Conservation (phyloP, 306 rosid genomes). For the Sphenostylis stenocarpa region DNA sequence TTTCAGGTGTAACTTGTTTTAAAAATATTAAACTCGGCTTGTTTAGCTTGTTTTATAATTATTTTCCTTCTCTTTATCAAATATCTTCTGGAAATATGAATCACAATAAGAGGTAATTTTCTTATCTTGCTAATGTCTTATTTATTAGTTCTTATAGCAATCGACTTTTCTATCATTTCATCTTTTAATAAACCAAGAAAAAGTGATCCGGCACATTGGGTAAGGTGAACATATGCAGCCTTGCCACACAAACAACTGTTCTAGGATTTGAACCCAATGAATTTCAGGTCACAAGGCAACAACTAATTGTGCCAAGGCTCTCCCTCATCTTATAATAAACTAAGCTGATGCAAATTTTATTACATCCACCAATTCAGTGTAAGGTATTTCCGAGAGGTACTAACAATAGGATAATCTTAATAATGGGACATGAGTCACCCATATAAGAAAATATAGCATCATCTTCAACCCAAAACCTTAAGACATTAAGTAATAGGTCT, state of each 20-base stretch:
- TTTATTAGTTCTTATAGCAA: not conserved
- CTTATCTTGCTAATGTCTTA: constrained; percentile 1
- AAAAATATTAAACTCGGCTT: not conserved
- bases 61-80: not conserved
- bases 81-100: not conserved
- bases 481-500: too few relatives aligned
- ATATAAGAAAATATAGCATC: too few relatives aligned
- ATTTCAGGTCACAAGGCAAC: not conserved
- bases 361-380: too few relatives aligned
- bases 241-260: not conserved
- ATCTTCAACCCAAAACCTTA: too few relatives aligned
- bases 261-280: too few relatives aligned
- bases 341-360: not conserved
- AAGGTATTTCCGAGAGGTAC: too few relatives aligned
- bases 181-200: not conserved
- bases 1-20: not conserved
- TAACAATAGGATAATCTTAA: too few relatives aligned
- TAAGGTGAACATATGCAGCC: not conserved
- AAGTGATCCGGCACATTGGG: too few relatives aligned
- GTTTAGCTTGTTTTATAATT: not conserved
- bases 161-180: not conserved
- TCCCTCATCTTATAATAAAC: not conserved
- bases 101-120: not conserved
- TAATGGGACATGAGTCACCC: too few relatives aligned
- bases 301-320: not conserved